phyloP scores from a whole-genome alignment of 1,284 basidiomycete genomes.

The Kalmanozyma brasiliensis region DNA sequence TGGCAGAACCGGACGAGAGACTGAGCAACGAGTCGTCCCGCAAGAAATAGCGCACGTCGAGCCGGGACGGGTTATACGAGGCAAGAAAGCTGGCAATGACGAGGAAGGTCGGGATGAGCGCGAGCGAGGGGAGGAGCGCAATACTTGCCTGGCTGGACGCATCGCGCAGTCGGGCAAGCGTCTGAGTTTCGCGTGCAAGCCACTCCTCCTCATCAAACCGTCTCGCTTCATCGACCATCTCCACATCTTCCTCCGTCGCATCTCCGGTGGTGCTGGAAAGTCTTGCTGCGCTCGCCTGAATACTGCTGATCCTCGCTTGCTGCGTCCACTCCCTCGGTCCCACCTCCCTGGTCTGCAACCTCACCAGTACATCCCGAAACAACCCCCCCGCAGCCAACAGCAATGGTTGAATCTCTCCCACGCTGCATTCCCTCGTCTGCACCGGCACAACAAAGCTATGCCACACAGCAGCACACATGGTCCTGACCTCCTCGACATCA shows the following conservation, averaged over 20 bases:
- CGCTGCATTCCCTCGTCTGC: slow-evolving; percentile 37
- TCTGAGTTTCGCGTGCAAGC: slow-evolving; percentile 28
- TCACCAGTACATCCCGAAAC: slow-evolving; percentile 57
- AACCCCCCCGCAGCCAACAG: slow-evolving; percentile 36
- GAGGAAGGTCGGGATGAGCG: slow-evolving; percentile 73
- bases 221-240: slow-evolving; percentile 41
- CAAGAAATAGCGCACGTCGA: slow-evolving; percentile 73
- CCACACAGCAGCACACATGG: slow-evolving; percentile 55
- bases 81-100: slow-evolving; percentile 84
- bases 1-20: slow-evolving; percentile 28
- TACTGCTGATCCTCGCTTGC: slow-evolving; percentile 32
- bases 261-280: slow-evolving; percentile 20
- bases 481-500: slow-evolving; percentile 55
- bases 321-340: slow-evolving; percentile 56
- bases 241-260: slow-evolving; percentile 12
- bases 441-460: slow-evolving; percentile 53
- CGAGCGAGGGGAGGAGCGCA: slow-evolving; percentile 30
- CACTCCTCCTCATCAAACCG: slow-evolving; percentile 47
- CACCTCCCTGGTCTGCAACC: slow-evolving; percentile 49
- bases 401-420: slow-evolving; percentile 33
- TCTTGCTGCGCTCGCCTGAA: slow-evolving; percentile 34
- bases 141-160: slow-evolving; percentile 32
- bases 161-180: slow-evolving; percentile 12
- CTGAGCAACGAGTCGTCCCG: slow-evolving; percentile 51
- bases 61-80: slow-evolving; percentile 84